These are phyloP conservation scores for Fraxinus velutina DNA, from an alignment of 305 asterid species.

Conservation along the genomic window DNA sequence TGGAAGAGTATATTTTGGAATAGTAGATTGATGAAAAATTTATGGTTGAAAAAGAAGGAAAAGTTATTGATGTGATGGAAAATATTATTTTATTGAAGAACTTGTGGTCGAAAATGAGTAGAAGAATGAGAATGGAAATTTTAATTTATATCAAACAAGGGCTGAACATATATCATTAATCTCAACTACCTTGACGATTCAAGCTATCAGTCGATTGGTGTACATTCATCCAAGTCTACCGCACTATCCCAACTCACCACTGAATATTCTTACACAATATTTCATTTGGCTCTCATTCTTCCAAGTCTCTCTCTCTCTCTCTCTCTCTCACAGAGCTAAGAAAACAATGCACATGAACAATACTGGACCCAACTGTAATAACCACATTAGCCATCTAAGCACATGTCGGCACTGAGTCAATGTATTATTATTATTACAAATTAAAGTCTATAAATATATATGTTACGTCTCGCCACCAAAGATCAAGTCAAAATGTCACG, in stretches of 20 bases:
- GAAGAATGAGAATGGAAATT: too few species aligned
- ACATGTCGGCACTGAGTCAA: neutral
- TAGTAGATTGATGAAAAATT: too few species aligned
- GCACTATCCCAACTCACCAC: slow-evolving; percentile 11
- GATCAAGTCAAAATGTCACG: neutral
- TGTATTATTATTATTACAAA: neutral
- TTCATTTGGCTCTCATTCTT: slow-evolving; percentile 39
- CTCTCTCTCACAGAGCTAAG: slow-evolving; percentile 13
- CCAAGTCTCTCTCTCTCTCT: slow-evolving; percentile 38
- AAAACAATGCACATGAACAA: slow-evolving; percentile 27
- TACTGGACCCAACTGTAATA: slow-evolving; percentile 23
- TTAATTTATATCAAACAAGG: too few species aligned
- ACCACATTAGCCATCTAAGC: neutral
- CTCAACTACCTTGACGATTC: neutral
- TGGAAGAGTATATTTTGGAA: too few species aligned
- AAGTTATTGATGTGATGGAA: too few species aligned
- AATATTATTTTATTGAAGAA: too few species aligned
- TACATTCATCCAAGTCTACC: slow-evolving; percentile 2
- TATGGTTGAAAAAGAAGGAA: too few species aligned
- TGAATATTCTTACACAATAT: neutral
- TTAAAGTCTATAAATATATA: neutral
- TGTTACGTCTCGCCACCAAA: neutral
- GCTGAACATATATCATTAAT: neutral
- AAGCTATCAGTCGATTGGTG: slow-evolving; percentile 18
- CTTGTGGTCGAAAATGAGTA: too few species aligned